Evolutionary conservation across 1,139 yeast species (phyloP).

Genomic region (Zygosaccharomyces sapae): DNA sequence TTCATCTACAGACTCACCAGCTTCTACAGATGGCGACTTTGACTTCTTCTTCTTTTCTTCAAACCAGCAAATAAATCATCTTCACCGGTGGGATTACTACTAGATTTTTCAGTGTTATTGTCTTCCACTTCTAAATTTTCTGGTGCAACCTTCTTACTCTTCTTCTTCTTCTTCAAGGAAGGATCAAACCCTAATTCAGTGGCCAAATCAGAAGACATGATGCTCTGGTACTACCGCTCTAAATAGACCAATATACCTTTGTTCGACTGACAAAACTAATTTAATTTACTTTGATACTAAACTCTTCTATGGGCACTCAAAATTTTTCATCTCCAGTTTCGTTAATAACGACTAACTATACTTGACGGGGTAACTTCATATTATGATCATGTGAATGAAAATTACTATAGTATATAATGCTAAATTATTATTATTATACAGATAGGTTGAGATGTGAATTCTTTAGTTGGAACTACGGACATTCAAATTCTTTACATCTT

Average conservation of each 20-base stretch:
- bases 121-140: slow-evolving; percentile 34
- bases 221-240: background rate
- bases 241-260: no score
- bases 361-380: slow-evolving; percentile 11
- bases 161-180: slow-evolving; percentile 81
- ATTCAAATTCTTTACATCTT: slow-evolving; percentile 6
- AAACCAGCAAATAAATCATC: slow-evolving; percentile 46
- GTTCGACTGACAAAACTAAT: no score
- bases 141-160: slow-evolving; percentile 43
- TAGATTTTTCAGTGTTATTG: slow-evolving; percentile 21
- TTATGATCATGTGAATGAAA: background rate
- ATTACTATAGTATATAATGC: slow-evolving; percentile 2
- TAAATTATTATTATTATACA: background rate
- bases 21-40: slow-evolving; percentile 35
- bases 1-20: slow-evolving; percentile 48
- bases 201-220: slow-evolving; percentile 37
- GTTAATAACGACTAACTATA: slow-evolving; percentile 9
- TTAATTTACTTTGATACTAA: background rate
- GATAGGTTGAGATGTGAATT: background rate
- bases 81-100: slow-evolving; percentile 31
- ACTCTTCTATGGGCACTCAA: slow-evolving; percentile 6
- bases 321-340: slow-evolving; percentile 12
- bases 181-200: slow-evolving; percentile 73
- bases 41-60: slow-evolving; percentile 49
- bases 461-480: slow-evolving; percentile 4